phyloP scores from a whole-genome alignment of 2,329 filamentous ascomycete species.

The Hypoxylon sp. region DNA sequence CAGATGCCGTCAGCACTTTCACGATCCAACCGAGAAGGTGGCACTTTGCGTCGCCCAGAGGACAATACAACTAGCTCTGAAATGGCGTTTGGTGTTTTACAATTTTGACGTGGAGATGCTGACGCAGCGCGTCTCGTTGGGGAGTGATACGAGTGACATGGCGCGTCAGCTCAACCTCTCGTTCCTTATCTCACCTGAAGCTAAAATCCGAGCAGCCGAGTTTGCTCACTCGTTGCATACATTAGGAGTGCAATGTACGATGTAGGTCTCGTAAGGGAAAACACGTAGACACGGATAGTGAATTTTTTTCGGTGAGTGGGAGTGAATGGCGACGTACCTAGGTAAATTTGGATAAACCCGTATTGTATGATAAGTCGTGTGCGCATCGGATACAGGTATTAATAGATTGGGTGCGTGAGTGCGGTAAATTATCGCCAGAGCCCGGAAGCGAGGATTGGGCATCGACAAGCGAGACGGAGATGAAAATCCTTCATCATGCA shows the following conservation, averaged over 20 bases:
- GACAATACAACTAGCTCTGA: conserved; percentile 1
- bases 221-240: conserved; percentile 8
- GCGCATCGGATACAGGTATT: conserved; percentile 19
- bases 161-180: conserved; percentile 13
- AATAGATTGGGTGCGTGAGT: conserved; percentile 28
- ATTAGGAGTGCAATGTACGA: conserved; percentile 3
- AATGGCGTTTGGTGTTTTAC: conserved; percentile 12
- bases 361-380: conserved; percentile 15
- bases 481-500: conserved; percentile 41
- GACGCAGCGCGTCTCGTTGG: conserved; percentile 24
- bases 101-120: conserved; percentile 17
- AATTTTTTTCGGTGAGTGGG: conserved; percentile 21
- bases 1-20: conserved; percentile 36
- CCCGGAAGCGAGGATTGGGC: conserved; percentile 42
- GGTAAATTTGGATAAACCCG: conserved; percentile 4
- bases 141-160: conserved; percentile 28
- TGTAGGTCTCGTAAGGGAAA: background rate
- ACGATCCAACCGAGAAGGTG: conserved; percentile 15
- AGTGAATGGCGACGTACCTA: conserved; percentile 2
- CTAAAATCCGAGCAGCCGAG: conserved; percentile 23
- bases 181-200: conserved; percentile 5
- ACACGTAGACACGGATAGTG: background rate
- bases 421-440: conserved; percentile 28
- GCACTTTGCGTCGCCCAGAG: conserved; percentile 6
- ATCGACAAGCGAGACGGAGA: conserved; percentile 37